phyloP scores from a whole-genome alignment of 73 alveolate genomes.

The Paramecium octaurelia region DNA sequence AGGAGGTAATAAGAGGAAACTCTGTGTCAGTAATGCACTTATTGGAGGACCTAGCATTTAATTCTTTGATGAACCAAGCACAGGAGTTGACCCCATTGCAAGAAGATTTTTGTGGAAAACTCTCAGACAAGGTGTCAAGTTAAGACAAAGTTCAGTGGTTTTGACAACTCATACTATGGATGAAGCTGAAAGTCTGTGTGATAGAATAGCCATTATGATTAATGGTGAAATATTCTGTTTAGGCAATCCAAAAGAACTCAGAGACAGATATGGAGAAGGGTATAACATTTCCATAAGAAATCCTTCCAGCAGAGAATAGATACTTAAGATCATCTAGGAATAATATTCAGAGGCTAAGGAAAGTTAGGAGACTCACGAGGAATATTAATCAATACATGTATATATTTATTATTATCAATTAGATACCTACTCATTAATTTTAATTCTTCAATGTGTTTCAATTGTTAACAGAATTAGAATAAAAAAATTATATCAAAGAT shows the following conservation, averaged over 20 bases:
- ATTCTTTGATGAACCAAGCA: constrained; percentile 88
- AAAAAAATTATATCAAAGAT: not conserved
- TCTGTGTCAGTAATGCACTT: constrained; percentile 87
- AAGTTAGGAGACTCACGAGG: not conserved
- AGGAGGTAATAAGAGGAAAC: constrained; percentile 98
- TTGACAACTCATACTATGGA: constrained; percentile 92
- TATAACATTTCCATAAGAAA: constrained; percentile 66
- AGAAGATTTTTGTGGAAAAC: constrained; percentile 66
- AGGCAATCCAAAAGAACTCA: constrained; percentile 85
- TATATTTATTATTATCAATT: not conserved
- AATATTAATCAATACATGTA: not conserved
- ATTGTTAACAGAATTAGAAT: not conserved
- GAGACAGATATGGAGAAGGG: constrained; percentile 92
- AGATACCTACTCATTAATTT: constrained; percentile 13
- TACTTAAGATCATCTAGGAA: not conserved
- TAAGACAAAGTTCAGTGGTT: constrained; percentile 69
- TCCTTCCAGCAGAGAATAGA: constrained; percentile 61
- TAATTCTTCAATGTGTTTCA: not conserved
- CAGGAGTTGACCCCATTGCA: constrained; percentile 65
- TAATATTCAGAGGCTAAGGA: not conserved
- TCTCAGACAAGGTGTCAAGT: constrained; percentile 24
- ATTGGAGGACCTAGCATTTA: constrained; percentile 93
- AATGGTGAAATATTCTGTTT: constrained; percentile 84
- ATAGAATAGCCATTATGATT: constrained; percentile 81
- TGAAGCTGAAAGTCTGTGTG: constrained; percentile 95